Base-by-base conservation (phyloP, 768 basidiomycete genomes). In the Russula dissimulans region DNA sequence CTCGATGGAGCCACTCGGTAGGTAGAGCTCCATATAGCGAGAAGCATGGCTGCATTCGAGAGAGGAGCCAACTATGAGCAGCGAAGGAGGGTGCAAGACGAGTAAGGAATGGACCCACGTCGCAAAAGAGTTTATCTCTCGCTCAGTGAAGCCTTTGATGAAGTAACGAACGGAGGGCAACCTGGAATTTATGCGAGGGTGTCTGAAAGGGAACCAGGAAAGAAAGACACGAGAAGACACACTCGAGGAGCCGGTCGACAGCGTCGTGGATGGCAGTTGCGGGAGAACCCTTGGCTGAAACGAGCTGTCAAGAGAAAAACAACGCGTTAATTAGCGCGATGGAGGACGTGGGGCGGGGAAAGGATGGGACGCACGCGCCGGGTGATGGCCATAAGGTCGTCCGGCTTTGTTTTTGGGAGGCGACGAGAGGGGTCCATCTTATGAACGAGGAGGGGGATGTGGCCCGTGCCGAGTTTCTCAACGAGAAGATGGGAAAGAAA, bases 51-150 rank as follows among this genome's bases (percentile, higher is more conserved):
- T 93, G 67, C 65, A 14, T 45, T 54, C 42, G n/a, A 26, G 31
- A 63, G 61, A 70, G 47, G 59, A 63, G 70, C 61, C 62, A 67
- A 48, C 43, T 63, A 54, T 63, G 65, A 60, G 62, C 62, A 65
- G 65, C 61, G 62, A 54, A 4, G 39, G 51, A 58, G 38, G 41
- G 58, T 63, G 64, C 3, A 44, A 67, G 65, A 69, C 60, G 62
- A 14, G 65, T 65, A 66, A 66, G 64, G 54, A 29, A 41, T 65
- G 51, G 66, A 84, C 90, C 74, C 81, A 92, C 90, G 90, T 93
- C 75, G 90, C 85, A 71, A 92, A 93, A 56, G 90, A 89, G 76
- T 92, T 91, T 71, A 91, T 84, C 77, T 93, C 89, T 67, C 89
- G 85, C 77, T 89, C 86, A 67, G 79, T 83, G 72, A 87, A 89